Base-by-base conservation (phyloP, 176 grass and related monocot genomes). In the Oryza glaberrima region DNA sequence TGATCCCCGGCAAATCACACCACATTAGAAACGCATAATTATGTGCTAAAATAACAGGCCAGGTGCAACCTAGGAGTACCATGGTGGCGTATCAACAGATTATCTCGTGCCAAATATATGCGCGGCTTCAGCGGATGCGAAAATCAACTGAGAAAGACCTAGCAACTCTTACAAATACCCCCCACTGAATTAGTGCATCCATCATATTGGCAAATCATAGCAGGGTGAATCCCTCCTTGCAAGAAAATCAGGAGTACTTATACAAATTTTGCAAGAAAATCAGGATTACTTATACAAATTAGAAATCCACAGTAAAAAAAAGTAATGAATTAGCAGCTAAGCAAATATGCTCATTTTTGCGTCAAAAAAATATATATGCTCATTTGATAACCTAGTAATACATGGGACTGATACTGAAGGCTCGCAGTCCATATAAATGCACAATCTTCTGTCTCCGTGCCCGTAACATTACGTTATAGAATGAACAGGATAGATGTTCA, bases 1-100 rank as follows among this genome's bases (percentile, higher is more conserved):
- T 70, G 76, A 87, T 90, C 80, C 63, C 64, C 30, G 84, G 69
- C 70, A 80, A 73, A 87, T 87, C 70, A 74, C 79, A 64, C 83
- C 75, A 67, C 69, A 67, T 79, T 58, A 69, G 26, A 68, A 86
- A 60, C 68, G 79, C 60, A 30, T 32, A 87, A 77, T 67, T 71
- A 28, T 79, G 68, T 48, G 76, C 71, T 7, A 17, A 28, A 67
- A 67, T 45, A 78, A 47, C 20, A 69, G 60, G 20, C 51, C 73
- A 28, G 64, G 67, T 66, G 74, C 73, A 78, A 41, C 68, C 67
- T 15, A 28, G 28, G 28, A 28, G 28, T 28, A 11, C 45, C 72
- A 13, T 23, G 4, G 73, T 13, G 56, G 3, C 45, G 36, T 58
- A 76, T 7, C 52, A 4, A 4, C 2, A 13, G 8, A 52, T 58